Base-by-base conservation (phyloP, 208 protist species). In the Phytomonas sp. region DNA sequence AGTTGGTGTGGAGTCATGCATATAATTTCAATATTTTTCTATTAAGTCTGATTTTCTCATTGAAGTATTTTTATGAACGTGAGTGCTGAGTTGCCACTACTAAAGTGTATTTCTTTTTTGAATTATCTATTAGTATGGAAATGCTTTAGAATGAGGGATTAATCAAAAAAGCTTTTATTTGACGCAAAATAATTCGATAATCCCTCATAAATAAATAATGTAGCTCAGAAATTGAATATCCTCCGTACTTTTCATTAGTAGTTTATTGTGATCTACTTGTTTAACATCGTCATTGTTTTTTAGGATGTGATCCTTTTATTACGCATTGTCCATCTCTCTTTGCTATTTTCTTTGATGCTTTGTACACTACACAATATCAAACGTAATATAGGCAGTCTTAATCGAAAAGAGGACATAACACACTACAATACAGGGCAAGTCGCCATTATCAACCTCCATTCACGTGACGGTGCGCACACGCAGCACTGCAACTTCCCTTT, bases 171-270 rank as follows among this genome's bases (percentile, higher is more conserved):
- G n/a, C n/a, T n/a, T n/a, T n/a, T n/a, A n/a, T n/a, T n/a, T n/a
- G n/a, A n/a, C n/a, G n/a, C n/a, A n/a, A n/a, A n/a, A n/a, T n/a
- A n/a, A n/a, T n/a, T n/a, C n/a, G n/a, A n/a, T n/a, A n/a, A n/a
- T n/a, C n/a, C n/a, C n/a, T n/a, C n/a, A n/a, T n/a, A n/a, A n/a
- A n/a, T 60, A n/a, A n/a, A n/a, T 60, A n/a, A 23, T 60, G 51
- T 60, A 60, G 51, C 26, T 60, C 23, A 61, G 5, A 36, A 61
- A 61, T 36, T 61, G 28, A 61, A 61, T 8, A 61, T 61, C 29
- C 5, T 61, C 1, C 29, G 28, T 5, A 20, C 11, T 43, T 63
- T 63, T 33, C 11, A 8, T 63, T 20, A 23, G 33, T 37, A 23
- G 0, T 63, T 63, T 20, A 20, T 17, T 4, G 31, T 63, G 2